These are phyloP conservation scores for Symmetrospora coprosmae DNA, from an alignment of 768 basidiomycete species.

Conservation along the genomic window DNA sequence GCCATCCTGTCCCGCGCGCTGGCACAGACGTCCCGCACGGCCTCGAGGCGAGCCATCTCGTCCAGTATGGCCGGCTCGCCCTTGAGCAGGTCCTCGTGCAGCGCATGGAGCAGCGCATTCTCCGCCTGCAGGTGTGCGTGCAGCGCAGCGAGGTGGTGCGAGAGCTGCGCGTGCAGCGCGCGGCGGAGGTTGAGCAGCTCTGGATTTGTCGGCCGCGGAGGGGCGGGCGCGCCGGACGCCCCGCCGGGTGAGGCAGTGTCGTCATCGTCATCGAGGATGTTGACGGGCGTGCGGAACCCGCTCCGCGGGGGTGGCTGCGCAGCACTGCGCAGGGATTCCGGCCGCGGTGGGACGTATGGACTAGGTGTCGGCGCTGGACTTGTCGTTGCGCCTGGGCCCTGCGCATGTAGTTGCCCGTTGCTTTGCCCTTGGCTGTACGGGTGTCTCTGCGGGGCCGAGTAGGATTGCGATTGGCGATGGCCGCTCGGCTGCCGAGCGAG, in stretches of 20 bases:
- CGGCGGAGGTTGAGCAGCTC: constrained; percentile 68
- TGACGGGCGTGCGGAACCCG: constrained; percentile 38
- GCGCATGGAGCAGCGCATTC: constrained; percentile 56
- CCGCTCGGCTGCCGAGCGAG: too few species aligned
- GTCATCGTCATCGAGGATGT: constrained; percentile 54
- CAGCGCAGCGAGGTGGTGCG: constrained; percentile 45
- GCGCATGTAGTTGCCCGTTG: too few species aligned
- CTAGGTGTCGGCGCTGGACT: too few species aligned
- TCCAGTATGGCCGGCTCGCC: constrained; percentile 90
- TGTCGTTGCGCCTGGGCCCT: too few species aligned
- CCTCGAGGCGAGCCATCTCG: constrained; percentile 86
- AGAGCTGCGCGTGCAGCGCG: constrained; percentile 60
- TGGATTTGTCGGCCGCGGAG: constrained; percentile 76
- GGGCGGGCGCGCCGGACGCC: constrained; percentile 32
- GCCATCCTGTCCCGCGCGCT: constrained; percentile 57
- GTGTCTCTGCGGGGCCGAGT: too few species aligned
- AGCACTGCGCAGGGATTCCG: neutral
- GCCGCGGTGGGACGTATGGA: constrained; percentile 6
- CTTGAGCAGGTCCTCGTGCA: constrained; percentile 67
- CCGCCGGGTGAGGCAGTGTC: neutral
- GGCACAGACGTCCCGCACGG: constrained; percentile 78
- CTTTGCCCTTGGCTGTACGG: too few species aligned
- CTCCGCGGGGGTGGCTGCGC: constrained; percentile 10
- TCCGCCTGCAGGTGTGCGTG: constrained; percentile 51
- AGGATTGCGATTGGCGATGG: too few species aligned